phyloP scores from a whole-genome alignment of 176 grass and related monocot genomes.

The Rhynchospora breviuscula region DNA sequence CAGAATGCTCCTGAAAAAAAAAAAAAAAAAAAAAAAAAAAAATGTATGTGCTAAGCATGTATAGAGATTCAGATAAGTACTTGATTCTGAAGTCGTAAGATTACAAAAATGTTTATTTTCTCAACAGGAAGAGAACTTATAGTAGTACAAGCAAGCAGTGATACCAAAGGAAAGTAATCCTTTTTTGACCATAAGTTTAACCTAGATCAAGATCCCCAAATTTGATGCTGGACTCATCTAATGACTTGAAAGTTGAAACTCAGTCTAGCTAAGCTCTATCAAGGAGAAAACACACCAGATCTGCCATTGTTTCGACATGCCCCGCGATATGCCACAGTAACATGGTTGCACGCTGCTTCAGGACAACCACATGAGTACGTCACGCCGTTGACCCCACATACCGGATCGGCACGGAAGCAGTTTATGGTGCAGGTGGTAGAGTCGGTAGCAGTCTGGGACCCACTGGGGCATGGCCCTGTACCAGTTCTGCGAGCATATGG shows the following conservation, averaged over 20 bases:
- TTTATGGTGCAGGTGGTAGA: slow-evolving; percentile 21
- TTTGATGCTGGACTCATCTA: too few relatives aligned
- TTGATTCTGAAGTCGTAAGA: neutral
- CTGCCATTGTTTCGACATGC: neutral
- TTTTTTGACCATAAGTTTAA: neutral
- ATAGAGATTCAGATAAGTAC: too few relatives aligned
- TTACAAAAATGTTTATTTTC: neutral
- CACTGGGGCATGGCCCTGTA: neutral
- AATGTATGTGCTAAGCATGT: too few relatives aligned
- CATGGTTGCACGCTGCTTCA: slow-evolving; percentile 35
- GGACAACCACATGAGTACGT: slow-evolving; percentile 24
- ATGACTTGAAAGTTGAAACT: too few relatives aligned
- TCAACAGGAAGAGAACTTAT: neutral
- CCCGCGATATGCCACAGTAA: slow-evolving; percentile 22
- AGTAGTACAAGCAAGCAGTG: neutral
- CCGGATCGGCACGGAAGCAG: slow-evolving; percentile 31
- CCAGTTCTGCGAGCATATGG: neutral
- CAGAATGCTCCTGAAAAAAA: too few relatives aligned
- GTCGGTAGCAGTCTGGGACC: neutral
- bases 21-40: too few relatives aligned
- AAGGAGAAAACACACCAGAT: neutral
- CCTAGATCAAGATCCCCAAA: neutral
- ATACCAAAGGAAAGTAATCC: neutral
- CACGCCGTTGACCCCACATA: slow-evolving; percentile 25
- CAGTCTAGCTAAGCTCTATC: neutral